Conservation (phyloP, 306 rosid genomes). For the Dryas alaskensis region DNA sequence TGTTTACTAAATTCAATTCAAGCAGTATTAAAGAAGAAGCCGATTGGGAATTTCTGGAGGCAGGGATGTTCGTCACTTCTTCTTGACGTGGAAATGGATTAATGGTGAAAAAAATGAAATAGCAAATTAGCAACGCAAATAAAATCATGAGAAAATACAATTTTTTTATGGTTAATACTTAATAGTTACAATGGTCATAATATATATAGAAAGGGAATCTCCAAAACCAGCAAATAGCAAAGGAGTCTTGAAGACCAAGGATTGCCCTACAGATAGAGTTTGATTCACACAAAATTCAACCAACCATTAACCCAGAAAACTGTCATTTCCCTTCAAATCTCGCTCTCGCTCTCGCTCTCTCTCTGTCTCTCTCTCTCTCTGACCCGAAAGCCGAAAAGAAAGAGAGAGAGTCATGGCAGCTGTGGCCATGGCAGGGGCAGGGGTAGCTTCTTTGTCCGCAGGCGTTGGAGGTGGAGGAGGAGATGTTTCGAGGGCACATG, state of each 20-base stretch:
- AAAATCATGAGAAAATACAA: neutral
- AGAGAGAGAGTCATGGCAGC: constrained; percentile 18
- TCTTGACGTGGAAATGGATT: neutral
- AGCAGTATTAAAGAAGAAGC: neutral
- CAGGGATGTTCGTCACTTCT: neutral
- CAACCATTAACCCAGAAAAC: neutral
- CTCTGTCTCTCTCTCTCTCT: neutral
- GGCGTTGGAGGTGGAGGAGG: constrained; percentile 28
- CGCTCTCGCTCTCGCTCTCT: neutral
- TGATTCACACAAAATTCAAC: constrained; percentile 10
- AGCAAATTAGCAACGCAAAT: neutral
- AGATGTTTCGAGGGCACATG: constrained; percentile 65
- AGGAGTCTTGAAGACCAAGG: neutral
- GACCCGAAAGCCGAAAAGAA: neutral
- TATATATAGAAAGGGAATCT: neutral
- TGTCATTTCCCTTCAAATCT: neutral
- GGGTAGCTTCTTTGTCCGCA: constrained; percentile 23
- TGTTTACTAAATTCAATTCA: no score
- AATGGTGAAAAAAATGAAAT: neutral
- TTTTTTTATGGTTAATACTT: no score
- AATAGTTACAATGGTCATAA: no score
- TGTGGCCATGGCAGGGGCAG: constrained; percentile 29
- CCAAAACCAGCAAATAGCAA: neutral
- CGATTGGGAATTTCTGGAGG: neutral
- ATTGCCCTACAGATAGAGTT: neutral